phyloP scores from a whole-genome alignment of 352 stramenopile genomes.

The Pythium scleroteichum region DNA sequence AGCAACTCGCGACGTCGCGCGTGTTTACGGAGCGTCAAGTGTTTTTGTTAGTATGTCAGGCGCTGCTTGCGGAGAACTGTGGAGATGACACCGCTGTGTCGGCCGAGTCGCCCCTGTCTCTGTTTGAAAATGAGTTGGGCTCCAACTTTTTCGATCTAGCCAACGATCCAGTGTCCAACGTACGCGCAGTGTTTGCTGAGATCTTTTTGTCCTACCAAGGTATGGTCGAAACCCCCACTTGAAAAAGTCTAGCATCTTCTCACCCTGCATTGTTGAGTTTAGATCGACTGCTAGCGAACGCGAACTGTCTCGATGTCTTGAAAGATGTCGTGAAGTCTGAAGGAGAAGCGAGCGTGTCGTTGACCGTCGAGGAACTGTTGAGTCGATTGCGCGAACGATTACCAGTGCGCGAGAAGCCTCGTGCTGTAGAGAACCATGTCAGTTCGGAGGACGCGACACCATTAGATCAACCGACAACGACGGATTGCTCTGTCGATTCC shows the following conservation, averaged over 20 bases:
- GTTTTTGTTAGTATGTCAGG: conserved; percentile 62
- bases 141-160: conserved; percentile 59
- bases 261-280: background rate
- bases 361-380: conserved; percentile 17
- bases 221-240: conserved; percentile 16
- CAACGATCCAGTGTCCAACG: conserved; percentile 69
- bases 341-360: background rate
- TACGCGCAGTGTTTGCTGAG: conserved; percentile 62
- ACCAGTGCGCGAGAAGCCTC: conserved; percentile 15
- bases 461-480: background rate
- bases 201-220: conserved; percentile 49
- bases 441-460: conserved; percentile 1
- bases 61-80: conserved; percentile 38
- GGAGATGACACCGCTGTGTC: background rate
- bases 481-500: background rate
- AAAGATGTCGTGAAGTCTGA: conserved; percentile 2
- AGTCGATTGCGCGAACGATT: conserved; percentile 8
- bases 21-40: conserved; percentile 72
- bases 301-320: conserved; percentile 7
- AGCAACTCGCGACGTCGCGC: conserved; percentile 48
- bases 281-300: conserved; percentile 14
- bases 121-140: conserved; percentile 57
- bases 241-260: too few species aligned
- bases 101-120: conserved; percentile 15
- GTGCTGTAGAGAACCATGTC: background rate